Evolutionary conservation across 2,329 filamentous ascomycete genomes (phyloP), one percentile per base, ranked within the genome.

Genomic region (Cordyceps javanica): DNA sequence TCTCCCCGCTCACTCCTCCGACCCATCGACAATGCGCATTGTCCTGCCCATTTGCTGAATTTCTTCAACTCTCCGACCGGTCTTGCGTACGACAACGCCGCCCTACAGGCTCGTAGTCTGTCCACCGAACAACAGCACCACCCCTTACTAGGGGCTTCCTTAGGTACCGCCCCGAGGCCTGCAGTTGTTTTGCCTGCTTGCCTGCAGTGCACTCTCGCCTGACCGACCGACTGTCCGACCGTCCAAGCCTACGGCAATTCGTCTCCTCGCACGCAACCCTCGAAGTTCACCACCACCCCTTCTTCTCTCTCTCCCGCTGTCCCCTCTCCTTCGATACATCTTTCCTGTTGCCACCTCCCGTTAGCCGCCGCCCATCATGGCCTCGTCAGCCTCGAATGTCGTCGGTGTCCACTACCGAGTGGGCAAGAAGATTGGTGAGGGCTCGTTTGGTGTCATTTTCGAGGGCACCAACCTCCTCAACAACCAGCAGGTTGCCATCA

Each of bases 381-480:
- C 90, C 59, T 92, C 90, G 63, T 91, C 89, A 60, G 94, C 90
- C 62, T 96, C 91, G 61, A 97, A 97, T 76, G 94, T 99, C 66
- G 94, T 97, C 69, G 94, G 94, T 72, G 94, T 99, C 65, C 94
- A 99, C 78, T 99, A 99, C 76, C 85, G 94, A 65, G 94, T 99
- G 65, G 94, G 94, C 68, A 97, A 97, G 85, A 99, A 99, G 81
- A 97, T 99, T 67, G 94, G 94, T 73, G 94, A 97, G 83, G 93
- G 93, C 64, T 96, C 91, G 39, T 97, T 97, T 70, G 93, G 93
- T 80, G 94, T 97, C 67, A 97, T 97, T 71, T 97, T 97, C 70
- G 94, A 97, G 76, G 94, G 94, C 66, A 97, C 92, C 70, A 99
- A 99, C 74, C 82, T 99, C 67, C 82, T 99, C 74, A 99, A 99